Base-by-base conservation (phyloP, 768 basidiomycete genomes). In the Trametes gibbosa region DNA sequence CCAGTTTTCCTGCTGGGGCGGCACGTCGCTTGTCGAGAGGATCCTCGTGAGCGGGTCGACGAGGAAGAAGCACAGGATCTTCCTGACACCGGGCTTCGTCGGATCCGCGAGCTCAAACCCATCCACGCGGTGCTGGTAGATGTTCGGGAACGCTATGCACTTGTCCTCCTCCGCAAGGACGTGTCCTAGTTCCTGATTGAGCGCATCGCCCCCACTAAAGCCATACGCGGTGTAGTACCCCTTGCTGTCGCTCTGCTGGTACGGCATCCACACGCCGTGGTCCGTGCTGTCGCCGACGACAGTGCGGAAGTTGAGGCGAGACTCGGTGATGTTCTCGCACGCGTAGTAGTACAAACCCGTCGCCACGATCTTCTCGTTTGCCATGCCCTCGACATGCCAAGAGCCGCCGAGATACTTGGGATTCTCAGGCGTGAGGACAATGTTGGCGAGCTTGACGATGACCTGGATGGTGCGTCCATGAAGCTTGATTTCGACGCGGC, bases 361-460 rank as follows among this genome's bases (percentile, higher is more conserved):
- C 39, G 50, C 43, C 21, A 59, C 58, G 54, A 54, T 63, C 14
- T 41, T 35, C 50, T 61, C 61, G 55, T 61, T 62, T 32, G 53
- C 52, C 55, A 63, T 58, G 40, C 63, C 63, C 59, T 72, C 72
- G 23, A 72, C 70, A 51, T 74, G 72, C 72, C 74, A 76, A 25
- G 66, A 63, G 0, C 73, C 72, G 17, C 73, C 74, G 1, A 53
- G 34, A 43, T 73, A 75, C 39, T 42, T 39, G 0, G 70, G 65
- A 3, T 71, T 70, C 21, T 72, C 69, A 0, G 68, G 65, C 2
- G 75, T 74, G 25, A 71, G 48, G 4, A 65, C 50, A 27, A 74
- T 75, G 45, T 70, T 75, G 5, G 77, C 67, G 5, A 79, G 65
- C 66, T 79, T 81, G 25, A 81, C 76, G 29, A 71, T 73, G 45